These are phyloP conservation scores for Leptomonas pyrrhocoris DNA, from an alignment of 208 protist species.

Conservation along the genomic window DNA sequence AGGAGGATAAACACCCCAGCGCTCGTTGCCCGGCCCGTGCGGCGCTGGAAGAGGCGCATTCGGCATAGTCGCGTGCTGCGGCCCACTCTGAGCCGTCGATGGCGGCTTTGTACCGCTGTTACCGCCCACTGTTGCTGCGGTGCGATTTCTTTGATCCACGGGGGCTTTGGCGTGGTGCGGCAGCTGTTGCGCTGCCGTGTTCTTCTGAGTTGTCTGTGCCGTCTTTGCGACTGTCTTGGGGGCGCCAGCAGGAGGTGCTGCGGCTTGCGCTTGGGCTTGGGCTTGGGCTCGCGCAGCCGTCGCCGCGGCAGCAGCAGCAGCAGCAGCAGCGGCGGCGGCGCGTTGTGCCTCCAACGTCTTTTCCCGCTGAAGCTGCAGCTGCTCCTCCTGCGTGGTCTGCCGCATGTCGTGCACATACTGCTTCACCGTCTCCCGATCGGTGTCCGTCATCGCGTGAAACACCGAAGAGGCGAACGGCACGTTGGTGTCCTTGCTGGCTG, in stretches of 20 bases:
- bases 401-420: conserved; percentile 25
- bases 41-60: neutral
- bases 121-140: neutral
- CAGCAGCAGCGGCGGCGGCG: conserved; percentile 9
- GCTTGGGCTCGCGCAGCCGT: conserved; percentile 3
- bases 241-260: neutral
- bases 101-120: neutral
- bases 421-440: conserved; percentile 8
- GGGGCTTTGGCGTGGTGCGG: neutral
- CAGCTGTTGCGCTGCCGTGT: neutral
- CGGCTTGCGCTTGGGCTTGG: neutral
- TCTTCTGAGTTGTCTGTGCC: neutral
- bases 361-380: conserved; percentile 14
- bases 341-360: conserved; percentile 9
- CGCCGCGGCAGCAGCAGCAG: neutral
- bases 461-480: neutral
- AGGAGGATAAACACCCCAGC: neutral
- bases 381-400: neutral
- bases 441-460: conserved; percentile 3
- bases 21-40: neutral
- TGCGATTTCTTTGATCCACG: neutral
- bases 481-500: neutral
- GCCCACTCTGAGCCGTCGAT: neutral
- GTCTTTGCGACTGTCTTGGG: neutral
- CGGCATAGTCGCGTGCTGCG: neutral